A percentile compares a stretch with the other conserved stretches of the same genome.
These are phyloP conservation scores for Pythium scleroteichum DNA, from an alignment of 352 stramenopile genomes.

Conservation along the genomic window DNA sequence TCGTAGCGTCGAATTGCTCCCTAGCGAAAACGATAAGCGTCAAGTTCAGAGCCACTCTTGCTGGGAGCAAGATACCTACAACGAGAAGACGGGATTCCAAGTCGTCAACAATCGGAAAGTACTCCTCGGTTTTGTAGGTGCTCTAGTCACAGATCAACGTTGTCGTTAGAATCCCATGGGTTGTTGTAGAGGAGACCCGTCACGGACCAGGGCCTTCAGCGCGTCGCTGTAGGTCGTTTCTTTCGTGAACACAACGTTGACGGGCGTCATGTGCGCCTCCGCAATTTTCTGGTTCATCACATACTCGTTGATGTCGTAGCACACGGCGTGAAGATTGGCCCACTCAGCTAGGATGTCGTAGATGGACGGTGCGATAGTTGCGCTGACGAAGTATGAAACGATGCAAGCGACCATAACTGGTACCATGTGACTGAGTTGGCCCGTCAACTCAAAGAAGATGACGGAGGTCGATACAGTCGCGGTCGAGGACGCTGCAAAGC, in stretches of 20 bases:
- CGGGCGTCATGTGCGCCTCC: slow-evolving; percentile 64
- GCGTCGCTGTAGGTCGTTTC: slow-evolving; percentile 79
- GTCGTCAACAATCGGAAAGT: slow-evolving; percentile 77
- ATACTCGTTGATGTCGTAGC: slow-evolving; percentile 81
- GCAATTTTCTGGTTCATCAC: slow-evolving; percentile 68
- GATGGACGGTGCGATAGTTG: slow-evolving; percentile 76
- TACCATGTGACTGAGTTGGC: slow-evolving; percentile 81
- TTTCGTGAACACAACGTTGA: slow-evolving; percentile 59
- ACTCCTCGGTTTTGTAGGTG: slow-evolving; percentile 73
- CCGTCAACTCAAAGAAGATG: slow-evolving; percentile 88
- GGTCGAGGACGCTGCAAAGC: slow-evolving; percentile 90
- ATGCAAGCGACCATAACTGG: slow-evolving; percentile 83
- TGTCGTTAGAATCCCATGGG: neutral
- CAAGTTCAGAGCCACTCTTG: no score
- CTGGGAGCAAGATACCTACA: slow-evolving; percentile 30
- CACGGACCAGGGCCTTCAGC: slow-evolving; percentile 52
- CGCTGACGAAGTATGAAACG: slow-evolving; percentile 79
- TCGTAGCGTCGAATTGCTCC: slow-evolving; percentile 73
- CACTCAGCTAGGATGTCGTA: slow-evolving; percentile 85
- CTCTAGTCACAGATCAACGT: slow-evolving; percentile 37
- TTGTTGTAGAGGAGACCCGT: neutral
- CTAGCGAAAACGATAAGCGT: slow-evolving; percentile 13
- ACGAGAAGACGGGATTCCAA: slow-evolving; percentile 50
- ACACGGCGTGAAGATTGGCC: slow-evolving; percentile 76
- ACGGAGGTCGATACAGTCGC: slow-evolving; percentile 86